Base-by-base conservation (phyloP, 2,329 filamentous ascomycete species). In the Aureobasidium uvarum region DNA sequence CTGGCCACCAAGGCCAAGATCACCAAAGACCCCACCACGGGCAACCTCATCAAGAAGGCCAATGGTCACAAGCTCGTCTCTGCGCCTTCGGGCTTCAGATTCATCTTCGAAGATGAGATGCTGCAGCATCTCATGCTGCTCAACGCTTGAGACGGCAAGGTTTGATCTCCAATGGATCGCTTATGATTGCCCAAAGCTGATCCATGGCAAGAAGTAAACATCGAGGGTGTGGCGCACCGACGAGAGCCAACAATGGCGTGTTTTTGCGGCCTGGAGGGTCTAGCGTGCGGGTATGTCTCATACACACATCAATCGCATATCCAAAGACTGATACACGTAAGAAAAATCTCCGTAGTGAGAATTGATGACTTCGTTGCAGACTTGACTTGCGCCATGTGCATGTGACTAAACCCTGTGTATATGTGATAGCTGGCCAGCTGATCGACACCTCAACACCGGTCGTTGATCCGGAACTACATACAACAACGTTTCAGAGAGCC, bases 111-210 rank as follows among this genome's bases (percentile, higher is more conserved):
- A 50, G 58, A 62, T 11, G 58, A 62, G 45, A 51, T 62, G 58
- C 45, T 62, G n/a, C 58, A 39, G 31, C 58, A 62, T 50, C 58
- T 62, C 31, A 62, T 62, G 58, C 45, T 50, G 25, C 58, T 62
- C 33, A 62, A 62, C 33, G 31, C 31, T 28, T 62, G 45, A 62
- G 33, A 39, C 28, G n/a, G n/a, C 13, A 33, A 8, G 38, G 55
- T 48, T 18, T 13, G 28, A 1, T 56, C 18, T 31, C 20, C 4
- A 4, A 5, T 5, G 0, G 5, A 3, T 7, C 16, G 18, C 10
- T 11, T 1, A 10, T 6, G 25, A 31, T 14, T 20, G 1, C 20
- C 14, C 33, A n/a, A 46, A 7, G 10, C 55, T 59, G 25, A 59
- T 7, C 6, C 10, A 31, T 36, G 20, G 3, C 28, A 36, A 36